phyloP scores from a whole-genome alignment of 2,329 filamentous ascomycete species.

The Elsinoe ampelina region DNA sequence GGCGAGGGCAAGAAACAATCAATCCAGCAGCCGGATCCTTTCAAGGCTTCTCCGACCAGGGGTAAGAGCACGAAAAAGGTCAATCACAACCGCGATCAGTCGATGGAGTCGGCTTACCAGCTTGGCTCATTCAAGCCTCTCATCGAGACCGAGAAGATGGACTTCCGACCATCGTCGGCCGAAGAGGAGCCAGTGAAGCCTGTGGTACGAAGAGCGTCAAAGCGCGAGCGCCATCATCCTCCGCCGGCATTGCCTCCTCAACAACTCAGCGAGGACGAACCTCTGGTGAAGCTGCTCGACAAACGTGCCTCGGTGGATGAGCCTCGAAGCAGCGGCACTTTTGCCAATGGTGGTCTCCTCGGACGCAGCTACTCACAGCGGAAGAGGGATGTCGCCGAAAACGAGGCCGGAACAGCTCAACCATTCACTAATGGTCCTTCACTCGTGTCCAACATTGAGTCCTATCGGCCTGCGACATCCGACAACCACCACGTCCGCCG shows the following conservation, averaged over 20 bases:
- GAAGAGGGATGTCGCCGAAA: constrained; percentile 31
- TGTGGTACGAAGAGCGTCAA: constrained; percentile 27
- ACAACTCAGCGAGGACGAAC: constrained; percentile 27
- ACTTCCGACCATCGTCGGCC: constrained; percentile 35
- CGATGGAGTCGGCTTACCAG: constrained; percentile 47
- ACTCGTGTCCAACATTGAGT: constrained; percentile 39
- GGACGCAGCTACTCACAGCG: constrained; percentile 43
- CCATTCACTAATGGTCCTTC: constrained; percentile 51
- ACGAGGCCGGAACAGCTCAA: constrained; percentile 28
- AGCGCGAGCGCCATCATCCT: constrained; percentile 29
- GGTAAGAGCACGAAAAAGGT: constrained; percentile 10
- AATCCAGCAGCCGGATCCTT: constrained; percentile 14
- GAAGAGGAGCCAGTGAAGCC: constrained; percentile 16
- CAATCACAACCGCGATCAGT: constrained; percentile 21
- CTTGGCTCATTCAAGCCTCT: constrained; percentile 60
- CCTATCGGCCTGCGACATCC: background rate
- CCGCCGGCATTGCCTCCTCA: constrained; percentile 25
- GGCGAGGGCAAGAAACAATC: constrained; percentile 42
- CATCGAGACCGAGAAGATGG: constrained; percentile 52
- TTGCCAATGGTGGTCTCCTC: constrained; percentile 39
- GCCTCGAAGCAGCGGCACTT: constrained; percentile 26
- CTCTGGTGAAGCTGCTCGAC: constrained; percentile 24
- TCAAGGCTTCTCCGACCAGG: constrained; percentile 1
- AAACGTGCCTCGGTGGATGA: constrained; percentile 19
- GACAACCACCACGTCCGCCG: constrained; percentile 18